Base-by-base conservation (phyloP, 2,329 filamentous ascomycete genomes). In the Penicillium expansum region DNA sequence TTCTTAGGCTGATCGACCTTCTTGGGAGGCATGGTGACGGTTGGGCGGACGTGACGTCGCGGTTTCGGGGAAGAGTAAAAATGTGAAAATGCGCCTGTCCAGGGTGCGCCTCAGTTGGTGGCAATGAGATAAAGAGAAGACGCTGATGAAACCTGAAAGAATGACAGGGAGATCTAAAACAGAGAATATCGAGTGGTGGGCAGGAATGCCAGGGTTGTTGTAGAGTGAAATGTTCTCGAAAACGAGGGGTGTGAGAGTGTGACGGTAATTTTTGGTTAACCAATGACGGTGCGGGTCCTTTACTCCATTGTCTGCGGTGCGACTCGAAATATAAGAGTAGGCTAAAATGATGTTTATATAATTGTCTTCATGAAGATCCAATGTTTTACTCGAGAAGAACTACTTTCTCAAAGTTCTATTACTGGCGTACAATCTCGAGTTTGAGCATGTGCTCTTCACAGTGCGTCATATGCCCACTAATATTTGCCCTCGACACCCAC, bases 11-110 rank as follows among this genome's bases (percentile, higher is more conserved):
- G 70, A 29, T 76, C 50, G 44, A 64, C 66, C 63, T 79, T 79
- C 64, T 78, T 80, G 56, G 79, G 79, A 62, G 79, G 71, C 79
- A 81, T 81, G 63, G 67, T 74, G 73, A 62, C 69, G 64, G 64
- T 58, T 62, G 61, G 52, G 52, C 29, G 57, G 48, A 54, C 49
- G 52, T 58, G 56, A 60, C 58, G 59, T 50, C 54, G 42, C 47
- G 35, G 42, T 24, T 57, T 54, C 32, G 29, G 49, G 49, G 55
- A 48, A 58, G 48, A 41, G 51, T 60, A 59, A 60, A 60, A 66
- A 61, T 47, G 42, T 48, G 52, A 38, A 57, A 56, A 63, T 58
- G 62, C 58, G 59, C 62, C 51, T 55, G 52, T 37, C 55, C 51
- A 47, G 47, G 49, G 44, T 58, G 59, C 54, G 52, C 52, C 35